phyloP scores from a whole-genome alignment of 1,284 basidiomycete genomes.

The Apiotrichum sp. region DNA sequence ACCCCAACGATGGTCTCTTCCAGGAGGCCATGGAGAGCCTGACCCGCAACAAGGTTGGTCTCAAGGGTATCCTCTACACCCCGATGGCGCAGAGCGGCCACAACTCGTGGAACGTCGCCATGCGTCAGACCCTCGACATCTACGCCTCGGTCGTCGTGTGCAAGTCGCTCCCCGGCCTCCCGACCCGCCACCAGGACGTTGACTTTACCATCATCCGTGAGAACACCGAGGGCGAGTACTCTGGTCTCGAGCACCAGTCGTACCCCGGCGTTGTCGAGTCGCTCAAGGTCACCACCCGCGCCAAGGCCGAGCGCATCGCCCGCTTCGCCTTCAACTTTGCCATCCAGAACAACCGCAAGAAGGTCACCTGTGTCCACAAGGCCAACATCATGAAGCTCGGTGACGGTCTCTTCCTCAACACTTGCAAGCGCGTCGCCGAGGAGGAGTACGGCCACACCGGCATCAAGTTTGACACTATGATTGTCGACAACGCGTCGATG shows the following conservation, averaged over 20 bases:
- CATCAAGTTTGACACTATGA: slow-evolving; percentile 95
- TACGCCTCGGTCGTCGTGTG: slow-evolving; percentile 97
- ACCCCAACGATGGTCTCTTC: slow-evolving; percentile 88
- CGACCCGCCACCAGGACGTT: slow-evolving; percentile 92
- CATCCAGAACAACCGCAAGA: slow-evolving; percentile 97
- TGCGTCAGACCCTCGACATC: slow-evolving; percentile 98
- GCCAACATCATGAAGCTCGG: slow-evolving; percentile 99
- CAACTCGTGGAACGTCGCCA: slow-evolving; percentile 99
- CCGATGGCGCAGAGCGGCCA: slow-evolving; percentile 94
- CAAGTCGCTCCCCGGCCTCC: slow-evolving; percentile 96
- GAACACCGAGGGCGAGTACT: slow-evolving; percentile 99
- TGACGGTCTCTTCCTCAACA: slow-evolving; percentile 98
- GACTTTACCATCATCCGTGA: slow-evolving; percentile 99
- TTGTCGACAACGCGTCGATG: slow-evolving; percentile 99
- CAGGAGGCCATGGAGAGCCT: slow-evolving; percentile 95
- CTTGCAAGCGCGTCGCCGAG: slow-evolving; percentile 92
- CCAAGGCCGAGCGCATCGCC: slow-evolving; percentile 93
- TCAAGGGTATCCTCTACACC: slow-evolving; percentile 99
- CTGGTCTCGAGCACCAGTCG: slow-evolving; percentile 95
- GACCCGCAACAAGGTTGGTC: slow-evolving; percentile 93
- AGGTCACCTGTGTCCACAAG: slow-evolving; percentile 99
- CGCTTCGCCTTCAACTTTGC: slow-evolving; percentile 99
- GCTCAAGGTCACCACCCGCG: slow-evolving; percentile 92
- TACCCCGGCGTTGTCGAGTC: slow-evolving; percentile 98
- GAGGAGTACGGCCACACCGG: slow-evolving; percentile 83